Conservation (phyloP, 108 stramenopile species). For the Skeletonema potamos region DNA sequence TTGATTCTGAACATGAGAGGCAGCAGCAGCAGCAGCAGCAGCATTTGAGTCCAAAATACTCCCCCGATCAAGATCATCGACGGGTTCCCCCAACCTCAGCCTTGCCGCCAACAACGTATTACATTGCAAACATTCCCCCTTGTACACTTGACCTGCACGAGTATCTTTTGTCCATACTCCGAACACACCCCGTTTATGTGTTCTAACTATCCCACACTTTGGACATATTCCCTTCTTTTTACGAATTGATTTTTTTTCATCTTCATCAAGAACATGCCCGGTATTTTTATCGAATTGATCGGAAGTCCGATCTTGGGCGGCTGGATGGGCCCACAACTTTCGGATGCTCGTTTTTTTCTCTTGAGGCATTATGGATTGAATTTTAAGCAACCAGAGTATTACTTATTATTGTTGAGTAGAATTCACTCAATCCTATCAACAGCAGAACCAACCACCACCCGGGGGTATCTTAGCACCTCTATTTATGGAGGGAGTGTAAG, state of each 20-base stretch:
- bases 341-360: not conserved
- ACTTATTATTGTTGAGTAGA: too few relatives aligned
- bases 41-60: not conserved
- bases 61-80: not conserved
- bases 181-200: not conserved
- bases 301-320: not conserved
- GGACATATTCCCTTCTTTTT: conserved; percentile 6
- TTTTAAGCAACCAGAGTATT: too few relatives aligned
- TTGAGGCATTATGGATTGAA: not conserved
- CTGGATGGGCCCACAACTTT: not conserved
- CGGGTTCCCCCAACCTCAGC: conserved; percentile 1
- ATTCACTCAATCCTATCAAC: too few relatives aligned
- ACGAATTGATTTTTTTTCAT: conserved; percentile 2
- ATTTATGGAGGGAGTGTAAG: too few relatives aligned
- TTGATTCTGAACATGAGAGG: not conserved
- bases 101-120: conserved; percentile 15
- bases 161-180: not conserved
- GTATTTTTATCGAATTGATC: not conserved
- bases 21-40: not conserved
- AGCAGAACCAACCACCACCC: too few relatives aligned
- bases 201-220: conserved; percentile 13
- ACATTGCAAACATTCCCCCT: conserved; percentile 35
- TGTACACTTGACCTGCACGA: conserved; percentile 27
- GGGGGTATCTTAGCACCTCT: too few relatives aligned
- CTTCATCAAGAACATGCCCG: conserved; percentile 5